Base-by-base conservation (phyloP, 208 protist genomes). In the Trypanosoma conorhini region DNA sequence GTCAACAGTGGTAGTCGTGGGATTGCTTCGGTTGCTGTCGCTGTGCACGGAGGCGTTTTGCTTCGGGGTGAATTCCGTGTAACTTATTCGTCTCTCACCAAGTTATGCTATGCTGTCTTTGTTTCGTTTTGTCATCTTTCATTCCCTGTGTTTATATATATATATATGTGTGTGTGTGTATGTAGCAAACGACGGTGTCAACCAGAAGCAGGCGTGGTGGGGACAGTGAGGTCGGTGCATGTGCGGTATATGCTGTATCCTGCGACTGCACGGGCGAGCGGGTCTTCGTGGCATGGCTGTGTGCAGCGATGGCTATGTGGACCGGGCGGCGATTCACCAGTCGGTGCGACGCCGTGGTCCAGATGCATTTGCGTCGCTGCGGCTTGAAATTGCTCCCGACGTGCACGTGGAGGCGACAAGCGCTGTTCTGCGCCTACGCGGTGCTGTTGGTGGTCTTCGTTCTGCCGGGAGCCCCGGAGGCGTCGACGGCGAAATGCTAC, bases 41-140 rank as follows among this genome's bases (percentile, higher is more conserved):
- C 17, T 93, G 88, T 67, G 83, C 91, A 52, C 77, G 67, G 19
- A 82, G 67, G 24, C 75, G 85, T 57, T 83, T 90, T n/a, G n/a
- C n/a, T n/a, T n/a, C n/a, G n/a, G n/a, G n/a, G n/a, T n/a, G n/a
- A n/a, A n/a, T n/a, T n/a, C n/a, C n/a, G n/a, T n/a, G n/a, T n/a
- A n/a, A n/a, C n/a, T n/a, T n/a, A n/a, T 74, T 79, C 76, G n/a
- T 88, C 92, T 58, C 70, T 94, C 12, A 77, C 92, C 73, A 73
- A 74, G 5, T 71, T 89, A 26, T 91, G 92, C 55, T n/a, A 5
- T 52, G 12, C 7, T 52, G 9, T 17, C n/a, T 24, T 52, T 52
- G 48, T 24, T 52, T 22, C 5, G 12, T 17, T 8, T 52, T 52
- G n/a, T 52, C n/a, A 15, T 17, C n/a, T 21, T 52, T 52, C 21